Conservation (phyloP, 805 yeast species). For the Wickerhamiella sorbophila region DNA sequence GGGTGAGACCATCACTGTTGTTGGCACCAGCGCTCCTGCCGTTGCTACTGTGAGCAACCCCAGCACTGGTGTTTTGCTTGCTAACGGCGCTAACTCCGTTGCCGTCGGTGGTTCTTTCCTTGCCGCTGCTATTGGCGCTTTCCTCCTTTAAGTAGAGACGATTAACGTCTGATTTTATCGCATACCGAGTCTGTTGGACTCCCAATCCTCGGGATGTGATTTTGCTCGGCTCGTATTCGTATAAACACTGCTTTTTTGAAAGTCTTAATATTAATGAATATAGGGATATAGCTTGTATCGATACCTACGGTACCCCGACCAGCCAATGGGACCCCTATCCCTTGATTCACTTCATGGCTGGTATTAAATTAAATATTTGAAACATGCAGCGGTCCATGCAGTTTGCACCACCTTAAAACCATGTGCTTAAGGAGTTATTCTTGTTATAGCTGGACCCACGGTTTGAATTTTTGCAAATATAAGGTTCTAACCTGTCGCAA, state of each 20-base stretch:
- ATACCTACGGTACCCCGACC: too few species aligned
- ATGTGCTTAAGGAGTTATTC: too few species aligned
- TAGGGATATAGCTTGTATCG: too few species aligned
- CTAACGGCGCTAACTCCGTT: constrained; percentile 14
- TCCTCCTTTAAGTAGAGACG: constrained; percentile 8
- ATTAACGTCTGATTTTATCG: not conserved
- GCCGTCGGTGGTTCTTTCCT: constrained; percentile 14
- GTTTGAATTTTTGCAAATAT: too few species aligned
- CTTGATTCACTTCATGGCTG: too few species aligned
- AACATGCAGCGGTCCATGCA: too few species aligned
- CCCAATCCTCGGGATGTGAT: not conserved
- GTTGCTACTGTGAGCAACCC: constrained; percentile 9
- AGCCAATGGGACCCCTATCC: too few species aligned
- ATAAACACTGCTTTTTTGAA: not conserved
- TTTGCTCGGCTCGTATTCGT: not conserved
- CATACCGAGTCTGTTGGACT: not conserved
- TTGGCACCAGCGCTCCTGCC: constrained; percentile 10
- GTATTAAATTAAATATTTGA: too few species aligned
- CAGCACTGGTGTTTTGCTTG: constrained; percentile 9
- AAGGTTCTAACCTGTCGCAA: too few species aligned
- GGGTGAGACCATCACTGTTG: constrained; percentile 16
- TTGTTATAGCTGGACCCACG: too few species aligned
- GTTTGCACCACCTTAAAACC: too few species aligned
- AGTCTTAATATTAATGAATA: not conserved
- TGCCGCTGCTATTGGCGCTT: constrained; percentile 12